Conservation (phyloP, 345 rosid species). For the Gynandropsis gynandra region DNA sequence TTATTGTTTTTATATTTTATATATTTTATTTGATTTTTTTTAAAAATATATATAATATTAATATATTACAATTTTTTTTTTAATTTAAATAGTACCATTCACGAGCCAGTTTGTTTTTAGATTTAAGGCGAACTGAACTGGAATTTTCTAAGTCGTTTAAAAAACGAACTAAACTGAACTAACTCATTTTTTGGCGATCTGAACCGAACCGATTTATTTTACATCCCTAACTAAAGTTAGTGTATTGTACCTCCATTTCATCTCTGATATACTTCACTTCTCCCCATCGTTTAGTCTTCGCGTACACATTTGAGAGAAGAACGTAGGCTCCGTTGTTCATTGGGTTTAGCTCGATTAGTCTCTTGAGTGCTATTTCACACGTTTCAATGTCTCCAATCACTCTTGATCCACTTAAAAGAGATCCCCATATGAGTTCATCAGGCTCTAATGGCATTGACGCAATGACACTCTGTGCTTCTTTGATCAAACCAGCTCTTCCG, state of each 20-base stretch:
- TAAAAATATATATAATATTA: too few relatives aligned
- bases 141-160: too few relatives aligned
- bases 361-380: slow-evolving; percentile 30
- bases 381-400: slow-evolving; percentile 36
- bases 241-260: slow-evolving; percentile 32
- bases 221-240: too few relatives aligned
- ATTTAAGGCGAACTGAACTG: too few relatives aligned
- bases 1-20: too few relatives aligned
- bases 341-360: slow-evolving; percentile 38
- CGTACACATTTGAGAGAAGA: slow-evolving; percentile 39
- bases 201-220: too few relatives aligned
- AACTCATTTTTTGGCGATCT: too few relatives aligned
- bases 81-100: too few relatives aligned
- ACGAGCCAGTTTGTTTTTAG: too few relatives aligned
- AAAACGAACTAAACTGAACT: too few relatives aligned
- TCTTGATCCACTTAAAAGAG: slow-evolving; percentile 43
- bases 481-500: slow-evolving; percentile 40
- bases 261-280: slow-evolving; percentile 36
- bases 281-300: slow-evolving; percentile 36
- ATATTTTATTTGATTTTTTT: too few relatives aligned
- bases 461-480: slow-evolving; percentile 34
- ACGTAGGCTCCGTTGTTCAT: slow-evolving; percentile 34
- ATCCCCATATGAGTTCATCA: slow-evolving; percentile 45
- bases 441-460: slow-evolving; percentile 41
- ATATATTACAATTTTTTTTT: too few relatives aligned